Conservation (phyloP, 352 stramenopile genomes). For the Phytophthora sansomeana region DNA sequence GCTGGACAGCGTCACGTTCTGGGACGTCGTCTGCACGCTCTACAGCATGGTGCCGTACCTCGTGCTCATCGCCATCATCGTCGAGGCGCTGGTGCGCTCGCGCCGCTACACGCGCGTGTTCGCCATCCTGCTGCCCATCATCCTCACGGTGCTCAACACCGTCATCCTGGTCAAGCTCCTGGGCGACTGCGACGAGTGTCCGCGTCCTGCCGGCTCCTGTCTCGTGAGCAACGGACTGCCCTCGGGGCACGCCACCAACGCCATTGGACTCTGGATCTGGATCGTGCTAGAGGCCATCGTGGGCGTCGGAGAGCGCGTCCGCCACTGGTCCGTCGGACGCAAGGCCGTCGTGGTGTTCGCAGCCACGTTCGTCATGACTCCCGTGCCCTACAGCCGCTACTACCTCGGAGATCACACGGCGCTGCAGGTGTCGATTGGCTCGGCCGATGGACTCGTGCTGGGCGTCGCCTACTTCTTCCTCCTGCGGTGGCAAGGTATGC, state of each 20-base stretch:
- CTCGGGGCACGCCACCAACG: slow-evolving; percentile 56
- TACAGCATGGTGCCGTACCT: slow-evolving; percentile 63
- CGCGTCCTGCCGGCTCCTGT: slow-evolving; percentile 46
- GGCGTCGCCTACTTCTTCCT: slow-evolving; percentile 51
- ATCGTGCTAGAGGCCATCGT: slow-evolving; percentile 45
- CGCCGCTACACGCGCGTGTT: slow-evolving; percentile 52
- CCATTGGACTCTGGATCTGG: slow-evolving; percentile 51
- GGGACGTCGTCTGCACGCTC: slow-evolving; percentile 49
- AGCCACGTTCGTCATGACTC: slow-evolving; percentile 35
- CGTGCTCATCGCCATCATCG: slow-evolving; percentile 45
- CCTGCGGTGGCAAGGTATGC: slow-evolving; percentile 40
- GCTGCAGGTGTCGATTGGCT: slow-evolving; percentile 44
- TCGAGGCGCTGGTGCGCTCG: slow-evolving; percentile 44
- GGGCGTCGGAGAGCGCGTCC: slow-evolving; percentile 34
- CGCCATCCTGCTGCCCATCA: slow-evolving; percentile 44
- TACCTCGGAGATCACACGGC: slow-evolving; percentile 57
- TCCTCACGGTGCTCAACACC: slow-evolving; percentile 49
- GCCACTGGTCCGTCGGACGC: slow-evolving; percentile 28
- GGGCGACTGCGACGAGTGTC: slow-evolving; percentile 48
- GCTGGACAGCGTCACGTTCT: slow-evolving; percentile 46
- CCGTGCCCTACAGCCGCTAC: slow-evolving; percentile 56
- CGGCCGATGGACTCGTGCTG: slow-evolving; percentile 41
- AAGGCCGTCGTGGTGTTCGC: slow-evolving; percentile 23
- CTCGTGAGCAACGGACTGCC: slow-evolving; percentile 52
- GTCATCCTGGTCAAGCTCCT: slow-evolving; percentile 47